A percentile compares a stretch with the other conserved stretches of the same genome.
These are phyloP conservation scores for Osmanthus fragrans DNA, from an alignment of 257 asterid species.

Conservation along the genomic window DNA sequence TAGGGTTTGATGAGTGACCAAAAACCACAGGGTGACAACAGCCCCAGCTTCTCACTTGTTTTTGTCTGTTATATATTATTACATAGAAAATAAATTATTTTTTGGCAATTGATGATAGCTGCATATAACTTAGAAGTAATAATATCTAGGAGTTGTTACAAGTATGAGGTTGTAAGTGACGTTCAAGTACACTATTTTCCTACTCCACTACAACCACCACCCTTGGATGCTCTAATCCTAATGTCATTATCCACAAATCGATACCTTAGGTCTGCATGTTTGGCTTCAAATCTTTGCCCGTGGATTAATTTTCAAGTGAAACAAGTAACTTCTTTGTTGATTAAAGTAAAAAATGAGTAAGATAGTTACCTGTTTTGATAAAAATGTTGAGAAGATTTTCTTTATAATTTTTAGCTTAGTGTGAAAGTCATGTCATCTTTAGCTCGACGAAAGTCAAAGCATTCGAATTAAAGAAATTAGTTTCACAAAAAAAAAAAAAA, in stretches of 20 bases:
- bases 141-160: slow-evolving; percentile 48
- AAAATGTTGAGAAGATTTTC: no score
- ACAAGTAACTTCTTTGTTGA: not conserved
- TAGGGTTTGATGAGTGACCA: slow-evolving; percentile 11
- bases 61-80: not conserved
- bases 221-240: slow-evolving; percentile 27
- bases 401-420: no score
- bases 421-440: no score
- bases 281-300: not conserved
- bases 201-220: slow-evolving; percentile 70
- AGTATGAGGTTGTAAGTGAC: slow-evolving; percentile 51
- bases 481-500: no score
- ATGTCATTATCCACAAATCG: not conserved
- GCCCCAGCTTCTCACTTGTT: slow-evolving; percentile 2
- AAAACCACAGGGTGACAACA: slow-evolving; percentile 18
- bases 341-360: not conserved
- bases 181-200: slow-evolving; percentile 33
- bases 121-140: not conserved
- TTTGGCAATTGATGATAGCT: slow-evolving; percentile 1
- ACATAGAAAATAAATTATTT: not conserved
- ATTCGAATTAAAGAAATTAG: no score
- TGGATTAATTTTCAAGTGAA: not conserved
- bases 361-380: not conserved
- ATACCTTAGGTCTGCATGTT: not conserved
- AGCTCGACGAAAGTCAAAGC: no score